Evolutionary conservation across 2,329 filamentous ascomycete species (phyloP).

Genomic region (Cryphonectria naterciae): DNA sequence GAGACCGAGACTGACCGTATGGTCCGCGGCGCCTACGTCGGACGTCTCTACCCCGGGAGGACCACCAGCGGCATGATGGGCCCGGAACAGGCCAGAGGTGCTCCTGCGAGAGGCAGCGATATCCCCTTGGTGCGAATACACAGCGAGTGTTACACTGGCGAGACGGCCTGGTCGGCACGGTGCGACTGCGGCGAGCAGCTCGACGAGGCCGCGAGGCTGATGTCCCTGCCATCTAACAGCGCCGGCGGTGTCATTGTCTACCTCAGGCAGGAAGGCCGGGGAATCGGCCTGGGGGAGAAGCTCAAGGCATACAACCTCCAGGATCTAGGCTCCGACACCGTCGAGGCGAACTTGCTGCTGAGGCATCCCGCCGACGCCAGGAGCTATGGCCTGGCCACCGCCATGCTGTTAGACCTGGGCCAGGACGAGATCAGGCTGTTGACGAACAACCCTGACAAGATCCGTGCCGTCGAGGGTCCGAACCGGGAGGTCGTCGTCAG

Average conservation of each 20-base stretch:
- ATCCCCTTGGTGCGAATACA: constrained; percentile 87
- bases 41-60: constrained; percentile 82
- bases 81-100: constrained; percentile 25
- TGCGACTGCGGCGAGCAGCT: constrained; percentile 98
- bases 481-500: constrained; percentile 84
- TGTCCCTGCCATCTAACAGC: constrained; percentile 70
- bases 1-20: constrained; percentile 90
- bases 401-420: constrained; percentile 87
- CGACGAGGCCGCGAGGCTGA: constrained; percentile 91
- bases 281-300: constrained; percentile 93
- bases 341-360: constrained; percentile 90
- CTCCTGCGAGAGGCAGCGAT: constrained; percentile 8
- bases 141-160: constrained; percentile 97
- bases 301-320: constrained; percentile 98
- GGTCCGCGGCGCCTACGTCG: constrained; percentile 91
- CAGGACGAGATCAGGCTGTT: constrained; percentile 78
- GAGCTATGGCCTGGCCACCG: constrained; percentile 94
- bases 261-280: constrained; percentile 90
- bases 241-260: constrained; percentile 92
- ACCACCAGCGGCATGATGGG: constrained; percentile 69
- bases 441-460: constrained; percentile 98
- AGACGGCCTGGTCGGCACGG: constrained; percentile 96
- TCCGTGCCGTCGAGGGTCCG: constrained; percentile 89
- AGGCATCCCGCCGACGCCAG: constrained; percentile 92
- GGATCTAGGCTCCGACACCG: constrained; percentile 95